Evolutionary conservation across 768 basidiomycete genomes (phyloP), one percentile per base, ranked within the genome.

Genomic region (Phlebiopsis gigantea): DNA sequence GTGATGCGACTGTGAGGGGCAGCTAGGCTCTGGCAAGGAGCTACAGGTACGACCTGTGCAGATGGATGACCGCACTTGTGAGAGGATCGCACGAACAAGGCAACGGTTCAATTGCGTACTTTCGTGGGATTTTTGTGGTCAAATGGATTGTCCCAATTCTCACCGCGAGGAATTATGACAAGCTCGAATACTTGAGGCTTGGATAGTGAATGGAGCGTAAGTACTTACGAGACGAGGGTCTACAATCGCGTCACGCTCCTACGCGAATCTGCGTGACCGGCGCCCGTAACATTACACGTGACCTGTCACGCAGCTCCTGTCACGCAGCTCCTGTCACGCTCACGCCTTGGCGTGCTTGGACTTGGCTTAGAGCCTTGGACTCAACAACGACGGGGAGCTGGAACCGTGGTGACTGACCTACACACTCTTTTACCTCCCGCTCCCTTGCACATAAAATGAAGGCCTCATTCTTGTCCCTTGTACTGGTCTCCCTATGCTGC

Each of bases 341-440:
- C 31, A 21, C 42, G 51, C 26, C 34, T 41, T 53, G 42, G 51
- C 52, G 41, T 41, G 50, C 31, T 51, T 49, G 28, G 48, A 26
- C n/a, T 39, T 39, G 25, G 48, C 48, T 49, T 49, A 29, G 48
- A 34, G 25, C 28, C 48, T 49, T 49, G 48, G 48, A 34, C 30
- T 34, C 29, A 21, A 24, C 50, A 21, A 41, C 50, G 31, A 19
- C 53, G 53, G 29, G 15, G 44, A 44, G 21, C 4, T 17, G 15
- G 31, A 44, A 29, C 28, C 34, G 19, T 4, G 5, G 6, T 46
- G 24, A 28, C 44, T 24, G 12, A 9, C 21, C 7, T 31, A 10
- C 39, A 44, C 39, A 42, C 24, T 57, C 42, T 34, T 57, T 43
- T 31, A 44, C 29, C 6, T 15, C 22, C 15, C 51, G 31, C 44